Evolutionary conservation across 805 yeast genomes (phyloP).

Genomic region (Yamadazyma akitaensis): DNA sequence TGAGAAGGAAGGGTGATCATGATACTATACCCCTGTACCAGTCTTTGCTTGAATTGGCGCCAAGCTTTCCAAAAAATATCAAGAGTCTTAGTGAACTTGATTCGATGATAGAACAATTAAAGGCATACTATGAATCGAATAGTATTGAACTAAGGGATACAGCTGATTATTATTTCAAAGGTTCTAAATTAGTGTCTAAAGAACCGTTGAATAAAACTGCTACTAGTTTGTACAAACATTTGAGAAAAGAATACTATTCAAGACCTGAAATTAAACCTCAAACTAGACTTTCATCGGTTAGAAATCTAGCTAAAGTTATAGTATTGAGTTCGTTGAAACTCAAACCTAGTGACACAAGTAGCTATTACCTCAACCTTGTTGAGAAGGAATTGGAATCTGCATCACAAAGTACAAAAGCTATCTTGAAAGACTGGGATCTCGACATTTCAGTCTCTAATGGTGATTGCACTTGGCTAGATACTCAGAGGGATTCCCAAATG

Average conservation of each 20-base stretch:
- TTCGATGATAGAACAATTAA: constrained; percentile 36
- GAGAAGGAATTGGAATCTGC: constrained; percentile 8
- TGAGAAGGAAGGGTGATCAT: not conserved
- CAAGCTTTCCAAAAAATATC: constrained; percentile 21
- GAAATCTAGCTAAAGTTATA: not conserved
- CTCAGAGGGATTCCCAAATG: constrained; percentile 6
- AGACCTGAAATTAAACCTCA: constrained; percentile 1
- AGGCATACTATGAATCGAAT: constrained; percentile 22
- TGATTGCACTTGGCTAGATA: not conserved
- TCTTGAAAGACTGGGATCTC: constrained; percentile 17
- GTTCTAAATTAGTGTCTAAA: constrained; percentile 3
- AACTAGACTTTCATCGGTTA: not conserved
- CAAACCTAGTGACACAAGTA: not conserved
- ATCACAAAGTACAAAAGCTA: constrained; percentile 10
- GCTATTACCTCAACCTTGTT: not conserved
- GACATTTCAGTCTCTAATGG: constrained; percentile 7
- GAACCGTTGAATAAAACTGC: not conserved
- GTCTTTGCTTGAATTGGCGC: constrained; percentile 21
- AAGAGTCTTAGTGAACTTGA: constrained; percentile 32
- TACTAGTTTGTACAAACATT: not conserved
- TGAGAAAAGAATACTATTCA: constrained; percentile 1
- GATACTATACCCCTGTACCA: not conserved
- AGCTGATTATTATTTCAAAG: not conserved
- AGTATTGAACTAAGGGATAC: constrained; percentile 11
- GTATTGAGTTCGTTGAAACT: constrained; percentile 1